Evolutionary conservation across 2,329 filamentous ascomycete species (phyloP).

Genomic region (Fusarium foetens): DNA sequence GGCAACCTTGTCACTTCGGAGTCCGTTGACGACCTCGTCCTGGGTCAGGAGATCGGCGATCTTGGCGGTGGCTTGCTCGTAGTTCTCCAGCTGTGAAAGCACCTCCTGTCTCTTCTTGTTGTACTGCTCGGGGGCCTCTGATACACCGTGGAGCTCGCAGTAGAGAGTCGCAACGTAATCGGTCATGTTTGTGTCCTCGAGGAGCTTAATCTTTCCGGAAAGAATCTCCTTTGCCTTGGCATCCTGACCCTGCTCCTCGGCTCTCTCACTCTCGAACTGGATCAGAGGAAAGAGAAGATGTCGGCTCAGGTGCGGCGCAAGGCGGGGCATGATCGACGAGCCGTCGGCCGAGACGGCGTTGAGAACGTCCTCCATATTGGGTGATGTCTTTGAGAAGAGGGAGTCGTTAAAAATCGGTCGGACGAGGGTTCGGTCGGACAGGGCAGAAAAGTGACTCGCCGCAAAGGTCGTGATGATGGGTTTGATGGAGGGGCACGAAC

Average conservation of each 20-base stretch:
- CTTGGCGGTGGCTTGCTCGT: slow-evolving; percentile 87
- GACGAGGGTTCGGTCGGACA: slow-evolving; percentile 18
- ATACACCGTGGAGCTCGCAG: slow-evolving; percentile 85
- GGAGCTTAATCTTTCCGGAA: slow-evolving; percentile 89
- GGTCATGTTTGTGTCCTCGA: slow-evolving; percentile 98
- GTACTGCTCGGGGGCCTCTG: slow-evolving; percentile 84
- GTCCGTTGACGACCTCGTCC: slow-evolving; percentile 88
- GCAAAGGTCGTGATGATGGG: slow-evolving; percentile 38
- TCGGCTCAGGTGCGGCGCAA: slow-evolving; percentile 92
- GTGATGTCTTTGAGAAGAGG: slow-evolving; percentile 20
- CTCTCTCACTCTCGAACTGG: slow-evolving; percentile 86
- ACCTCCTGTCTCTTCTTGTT: slow-evolving; percentile 90
- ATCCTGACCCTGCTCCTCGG: slow-evolving; percentile 76
- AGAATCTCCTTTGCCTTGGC: slow-evolving; percentile 74
- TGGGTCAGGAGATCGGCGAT: slow-evolving; percentile 87
- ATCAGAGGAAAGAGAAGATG: slow-evolving; percentile 97
- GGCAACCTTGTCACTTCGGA: slow-evolving; percentile 96
- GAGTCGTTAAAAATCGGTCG: slow-evolving; percentile 23
- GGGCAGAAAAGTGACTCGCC: slow-evolving; percentile 44
- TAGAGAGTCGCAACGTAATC: slow-evolving; percentile 95
- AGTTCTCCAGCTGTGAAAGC: slow-evolving; percentile 81
- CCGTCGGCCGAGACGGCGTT: slow-evolving; percentile 70
- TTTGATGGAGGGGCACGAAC: slow-evolving; percentile 51
- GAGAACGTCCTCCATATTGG: slow-evolving; percentile 56
- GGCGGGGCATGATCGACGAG: slow-evolving; percentile 85